phyloP scores from a whole-genome alignment of 2,329 filamentous ascomycete genomes.

The Beauveria medogensis region DNA sequence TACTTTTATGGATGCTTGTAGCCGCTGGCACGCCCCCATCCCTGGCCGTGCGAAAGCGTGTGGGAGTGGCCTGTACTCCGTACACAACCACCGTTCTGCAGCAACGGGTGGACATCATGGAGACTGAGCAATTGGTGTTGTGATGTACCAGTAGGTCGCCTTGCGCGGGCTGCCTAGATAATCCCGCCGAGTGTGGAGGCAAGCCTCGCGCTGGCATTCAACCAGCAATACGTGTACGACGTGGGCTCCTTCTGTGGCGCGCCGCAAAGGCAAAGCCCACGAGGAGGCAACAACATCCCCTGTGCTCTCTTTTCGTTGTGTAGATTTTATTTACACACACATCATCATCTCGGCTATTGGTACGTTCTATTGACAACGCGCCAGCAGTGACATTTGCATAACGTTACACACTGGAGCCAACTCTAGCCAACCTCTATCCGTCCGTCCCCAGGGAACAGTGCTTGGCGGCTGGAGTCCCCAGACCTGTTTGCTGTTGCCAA shows the following conservation, averaged over 20 bases:
- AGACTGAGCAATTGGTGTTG: background rate
- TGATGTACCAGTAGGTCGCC: background rate
- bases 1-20: background rate
- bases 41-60: background rate
- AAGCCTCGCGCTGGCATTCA: background rate
- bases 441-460: background rate
- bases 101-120: background rate
- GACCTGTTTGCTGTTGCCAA: background rate
- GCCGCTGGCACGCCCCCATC: constrained; percentile 4
- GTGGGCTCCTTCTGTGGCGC: no score
- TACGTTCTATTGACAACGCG: no score
- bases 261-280: no score
- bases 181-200: background rate
- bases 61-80: background rate
- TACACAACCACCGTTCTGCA: background rate
- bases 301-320: no score
- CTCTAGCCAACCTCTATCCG: background rate
- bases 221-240: no score
- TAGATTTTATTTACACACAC: no score
- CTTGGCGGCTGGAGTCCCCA: background rate
- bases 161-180: background rate
- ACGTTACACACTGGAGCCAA: background rate
- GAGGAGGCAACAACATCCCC: no score
- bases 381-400: no score
- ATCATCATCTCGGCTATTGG: no score